These are phyloP conservation scores for Coleophoma eucalyptorum DNA, from an alignment of 2,329 filamentous ascomycete genomes.

Conservation along the genomic window DNA sequence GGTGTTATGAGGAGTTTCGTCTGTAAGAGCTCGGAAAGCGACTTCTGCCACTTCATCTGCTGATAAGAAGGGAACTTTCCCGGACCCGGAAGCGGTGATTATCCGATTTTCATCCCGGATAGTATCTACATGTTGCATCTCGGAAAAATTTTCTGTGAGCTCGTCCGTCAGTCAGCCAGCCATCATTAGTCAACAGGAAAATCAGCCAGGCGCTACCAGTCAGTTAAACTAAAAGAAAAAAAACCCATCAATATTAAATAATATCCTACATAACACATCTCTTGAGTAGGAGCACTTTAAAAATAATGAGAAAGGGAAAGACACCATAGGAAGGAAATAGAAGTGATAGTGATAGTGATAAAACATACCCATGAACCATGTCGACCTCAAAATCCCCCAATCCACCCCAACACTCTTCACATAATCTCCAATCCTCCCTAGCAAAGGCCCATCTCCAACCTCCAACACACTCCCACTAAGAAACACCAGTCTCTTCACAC, in stretches of 20 bases:
- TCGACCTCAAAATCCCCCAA: conserved; percentile 40
- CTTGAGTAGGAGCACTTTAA: not conserved
- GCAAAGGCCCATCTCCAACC: conserved; percentile 28
- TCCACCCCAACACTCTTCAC: conserved; percentile 24
- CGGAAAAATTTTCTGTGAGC: conserved; percentile 39
- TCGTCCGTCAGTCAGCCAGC: too few relatives aligned
- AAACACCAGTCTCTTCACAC: conserved; percentile 40
- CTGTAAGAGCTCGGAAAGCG: conserved; percentile 35
- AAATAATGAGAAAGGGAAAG: not conserved
- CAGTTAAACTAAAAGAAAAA: too few relatives aligned
- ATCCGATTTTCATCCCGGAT: conserved; percentile 36
- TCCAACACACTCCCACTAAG: conserved; percentile 34
- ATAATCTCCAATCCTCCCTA: conserved; percentile 19
- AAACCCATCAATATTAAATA: too few relatives aligned
- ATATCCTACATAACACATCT: not conserved
- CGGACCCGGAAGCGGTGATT: conserved; percentile 38
- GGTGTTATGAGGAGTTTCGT: conserved; percentile 33
- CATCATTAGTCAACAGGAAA: too few relatives aligned
- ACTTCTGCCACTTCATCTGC: conserved; percentile 43
- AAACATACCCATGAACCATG: conserved; percentile 42
- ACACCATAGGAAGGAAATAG: too few relatives aligned
- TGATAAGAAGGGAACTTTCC: conserved; percentile 42
- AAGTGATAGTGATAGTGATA: too few relatives aligned
- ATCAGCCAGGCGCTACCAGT: too few relatives aligned
- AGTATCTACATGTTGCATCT: conserved; percentile 22